phyloP scores from a whole-genome alignment of 306 rosid genomes.

The Cucumis cinereus region DNA sequence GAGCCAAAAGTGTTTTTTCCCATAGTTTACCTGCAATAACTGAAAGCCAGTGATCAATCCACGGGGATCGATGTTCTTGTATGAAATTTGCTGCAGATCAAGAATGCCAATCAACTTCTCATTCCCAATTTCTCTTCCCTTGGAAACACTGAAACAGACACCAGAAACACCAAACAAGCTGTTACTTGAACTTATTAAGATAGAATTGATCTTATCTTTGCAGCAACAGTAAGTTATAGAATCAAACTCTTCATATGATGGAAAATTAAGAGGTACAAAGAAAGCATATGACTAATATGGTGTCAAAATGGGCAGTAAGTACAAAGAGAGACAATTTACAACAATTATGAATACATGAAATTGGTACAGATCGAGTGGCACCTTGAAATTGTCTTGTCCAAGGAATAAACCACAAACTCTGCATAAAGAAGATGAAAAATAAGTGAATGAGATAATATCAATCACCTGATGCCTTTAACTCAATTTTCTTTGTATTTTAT shows the following conservation, averaged over 20 bases:
- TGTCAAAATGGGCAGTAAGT: neutral
- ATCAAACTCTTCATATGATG: neutral
- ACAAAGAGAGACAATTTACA: neutral
- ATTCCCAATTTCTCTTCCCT: conserved; percentile 69
- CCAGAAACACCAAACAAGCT: neutral
- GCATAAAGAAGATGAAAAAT: conserved; percentile 25
- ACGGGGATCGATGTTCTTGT: conserved; percentile 65
- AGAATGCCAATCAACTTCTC: conserved; percentile 69
- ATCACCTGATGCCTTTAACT: neutral
- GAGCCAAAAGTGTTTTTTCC: neutral
- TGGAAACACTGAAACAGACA: conserved; percentile 41
- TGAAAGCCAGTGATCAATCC: conserved; percentile 81
- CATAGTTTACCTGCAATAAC: conserved; percentile 55
- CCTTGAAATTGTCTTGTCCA: conserved; percentile 85
- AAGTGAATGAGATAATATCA: conserved; percentile 2
- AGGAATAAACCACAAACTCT: conserved; percentile 60
- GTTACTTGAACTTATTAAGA: neutral
- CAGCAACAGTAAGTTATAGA: neutral
- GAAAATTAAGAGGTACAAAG: neutral
- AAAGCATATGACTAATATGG: neutral
- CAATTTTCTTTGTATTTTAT: neutral
- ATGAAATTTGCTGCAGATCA: conserved; percentile 51
- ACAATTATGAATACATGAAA: neutral
- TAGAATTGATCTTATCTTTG: neutral
- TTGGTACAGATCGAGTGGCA: conserved; percentile 18